Evolutionary conservation across 2,329 filamentous ascomycete genomes (phyloP), one percentile per base, ranked within the genome.

Genomic region (Cercospora sp.): DNA sequence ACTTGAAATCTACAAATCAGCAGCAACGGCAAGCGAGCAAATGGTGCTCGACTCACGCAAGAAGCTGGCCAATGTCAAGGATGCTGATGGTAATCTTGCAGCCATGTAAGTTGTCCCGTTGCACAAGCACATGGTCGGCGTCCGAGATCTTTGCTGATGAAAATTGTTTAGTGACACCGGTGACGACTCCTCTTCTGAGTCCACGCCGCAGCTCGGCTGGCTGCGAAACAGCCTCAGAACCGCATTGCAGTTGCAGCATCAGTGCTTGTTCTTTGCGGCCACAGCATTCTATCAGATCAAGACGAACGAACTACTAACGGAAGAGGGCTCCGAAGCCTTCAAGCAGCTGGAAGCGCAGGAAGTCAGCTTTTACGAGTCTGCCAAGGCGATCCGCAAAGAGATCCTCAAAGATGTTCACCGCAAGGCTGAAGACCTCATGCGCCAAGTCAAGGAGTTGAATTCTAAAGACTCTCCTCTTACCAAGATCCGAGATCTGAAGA

Each of bases 221-320:
- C 65, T 76, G 60, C 87, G 89, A 36, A 87, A 89, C 63, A 86
- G 88, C 53, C 82, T 97, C 23, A 89, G 93, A 9, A 85, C 84
- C 20, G 89, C 91, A 2, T 82, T 97, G 18, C 93, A 96, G 76
- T 79, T 96, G 53, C 86, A 94, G 69, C 94, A 97, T 77, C 89
- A 90, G 71, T 92, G 90, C 31, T 84, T 88, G 0, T 97, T 97
- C 80, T 97, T 96, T 76, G 90, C 90, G 28, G 93, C 90, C 13
- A 97, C 93, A 72, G 90, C 89, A 0, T 89, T 90, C 72, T 97
- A 89, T 75, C 92, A 97, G 75, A 91, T 96, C 69, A 95, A 94
- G 75, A 87, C 87, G 0, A 87, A 94, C 65, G 78, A 86, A 55
- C 83, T 86, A 1, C 81, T 90, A 73, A 93, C 89, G 0, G 76